A percentile compares a stretch with the other conserved stretches of the same genome.
Evolutionary conservation across 257 asterid species (phyloP).

Genomic region (Penstemon newberryi): DNA sequence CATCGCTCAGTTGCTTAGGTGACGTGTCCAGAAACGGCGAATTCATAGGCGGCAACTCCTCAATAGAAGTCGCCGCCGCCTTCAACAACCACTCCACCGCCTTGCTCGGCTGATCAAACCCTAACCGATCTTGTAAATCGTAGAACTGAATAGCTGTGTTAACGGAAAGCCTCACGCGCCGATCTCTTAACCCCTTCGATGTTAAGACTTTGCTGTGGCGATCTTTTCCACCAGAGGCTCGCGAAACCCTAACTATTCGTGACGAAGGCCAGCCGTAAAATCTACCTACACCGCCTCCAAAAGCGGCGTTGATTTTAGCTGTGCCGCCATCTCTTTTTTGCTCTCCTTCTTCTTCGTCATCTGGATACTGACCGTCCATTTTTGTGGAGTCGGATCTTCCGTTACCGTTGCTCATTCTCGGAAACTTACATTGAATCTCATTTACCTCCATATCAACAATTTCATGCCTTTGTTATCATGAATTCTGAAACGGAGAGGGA

Average conservation of each 20-base stretch:
- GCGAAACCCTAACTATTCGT: slow-evolving; percentile 72
- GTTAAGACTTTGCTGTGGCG: slow-evolving; percentile 88
- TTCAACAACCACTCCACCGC: slow-evolving; percentile 92
- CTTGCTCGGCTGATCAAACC: slow-evolving; percentile 87
- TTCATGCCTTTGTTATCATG: slow-evolving; percentile 44
- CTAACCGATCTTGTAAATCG: slow-evolving; percentile 82
- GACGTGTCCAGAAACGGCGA: slow-evolving; percentile 52
- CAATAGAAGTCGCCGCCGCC: slow-evolving; percentile 65
- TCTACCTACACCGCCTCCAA: slow-evolving; percentile 38
- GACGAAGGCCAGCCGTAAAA: slow-evolving; percentile 65
- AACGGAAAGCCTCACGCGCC: slow-evolving; percentile 80
- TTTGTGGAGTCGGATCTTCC: slow-evolving; percentile 26
- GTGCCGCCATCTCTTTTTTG: slow-evolving; percentile 25
- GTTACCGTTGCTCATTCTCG: slow-evolving; percentile 38
- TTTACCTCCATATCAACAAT: slow-evolving; percentile 55
- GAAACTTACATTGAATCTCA: slow-evolving; percentile 54
- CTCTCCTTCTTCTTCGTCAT: slow-evolving; percentile 51
- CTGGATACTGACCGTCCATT: slow-evolving; percentile 47
- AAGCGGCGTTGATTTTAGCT: slow-evolving; percentile 25
- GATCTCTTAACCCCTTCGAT: slow-evolving; percentile 74
- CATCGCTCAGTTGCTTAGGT: slow-evolving; percentile 63
- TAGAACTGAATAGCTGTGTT: slow-evolving; percentile 85
- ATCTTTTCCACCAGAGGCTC: slow-evolving; percentile 80
- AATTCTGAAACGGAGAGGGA: not conserved
- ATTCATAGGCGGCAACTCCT: slow-evolving; percentile 65